A percentile compares a stretch with the other conserved stretches of the same genome.
These are phyloP conservation scores for Aspergillus ellipticus DNA, from an alignment of 495 filamentous ascomycete species.

Conservation along the genomic window DNA sequence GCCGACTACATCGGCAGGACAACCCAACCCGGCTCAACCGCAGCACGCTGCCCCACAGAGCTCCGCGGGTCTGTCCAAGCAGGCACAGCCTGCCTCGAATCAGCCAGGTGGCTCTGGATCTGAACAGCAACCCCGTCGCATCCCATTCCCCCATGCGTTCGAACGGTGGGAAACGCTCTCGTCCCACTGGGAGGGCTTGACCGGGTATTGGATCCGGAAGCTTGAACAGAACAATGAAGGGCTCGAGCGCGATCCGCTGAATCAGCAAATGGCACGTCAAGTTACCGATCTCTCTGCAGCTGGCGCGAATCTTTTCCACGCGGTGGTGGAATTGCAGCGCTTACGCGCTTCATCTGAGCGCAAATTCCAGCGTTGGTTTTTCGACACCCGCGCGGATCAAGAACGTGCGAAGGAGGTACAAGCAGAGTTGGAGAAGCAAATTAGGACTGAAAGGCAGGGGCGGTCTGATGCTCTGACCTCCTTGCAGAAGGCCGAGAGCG, in stretches of 20 bases:
- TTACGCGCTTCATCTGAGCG: conserved; percentile 91
- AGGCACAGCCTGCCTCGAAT: conserved; percentile 12
- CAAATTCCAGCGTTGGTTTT: conserved; percentile 99
- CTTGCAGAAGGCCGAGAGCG: conserved; percentile 59
- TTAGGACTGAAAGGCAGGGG: conserved; percentile 68
- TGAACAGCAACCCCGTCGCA: conserved; percentile 32
- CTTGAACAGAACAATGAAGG: conserved; percentile 87
- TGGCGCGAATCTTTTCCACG: conserved; percentile 95
- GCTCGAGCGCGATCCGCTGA: conserved; percentile 73
- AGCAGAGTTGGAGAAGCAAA: conserved; percentile 67
- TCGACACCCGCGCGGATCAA: conserved; percentile 84
- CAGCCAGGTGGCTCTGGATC: conserved; percentile 10
- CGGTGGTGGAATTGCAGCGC: conserved; percentile 94
- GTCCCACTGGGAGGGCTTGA: conserved; percentile 96
- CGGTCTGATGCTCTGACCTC: conserved; percentile 62
- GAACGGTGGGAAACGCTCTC: conserved; percentile 96
- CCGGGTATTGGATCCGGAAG: conserved; percentile 92
- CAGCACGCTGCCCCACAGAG: conserved; percentile 9
- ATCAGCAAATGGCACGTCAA: conserved; percentile 83
- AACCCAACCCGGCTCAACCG: conserved; percentile 7
- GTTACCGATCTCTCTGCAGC: conserved; percentile 94
- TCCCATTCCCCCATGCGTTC: conserved; percentile 88
- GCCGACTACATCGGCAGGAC: conserved; percentile 3
- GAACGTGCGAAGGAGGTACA: conserved; percentile 83
- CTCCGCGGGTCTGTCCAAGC: conserved; percentile 10